Evolutionary conservation across 163 green algal species (phyloP).

Genomic region (Botryococcus braunii): DNA sequence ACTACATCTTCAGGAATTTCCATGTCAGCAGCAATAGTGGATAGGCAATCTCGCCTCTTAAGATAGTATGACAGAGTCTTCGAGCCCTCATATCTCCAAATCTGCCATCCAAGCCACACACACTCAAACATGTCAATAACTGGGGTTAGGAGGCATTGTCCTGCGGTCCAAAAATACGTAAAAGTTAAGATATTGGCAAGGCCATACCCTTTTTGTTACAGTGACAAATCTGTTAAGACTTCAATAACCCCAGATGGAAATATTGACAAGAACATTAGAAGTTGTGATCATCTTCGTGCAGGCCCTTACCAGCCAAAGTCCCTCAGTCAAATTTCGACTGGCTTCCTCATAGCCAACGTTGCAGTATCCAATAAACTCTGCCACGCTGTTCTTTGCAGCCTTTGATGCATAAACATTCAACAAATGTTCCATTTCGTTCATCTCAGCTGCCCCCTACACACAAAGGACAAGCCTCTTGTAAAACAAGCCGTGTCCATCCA

Average conservation of each 20-base stretch:
- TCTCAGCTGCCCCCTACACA: constrained; percentile 61
- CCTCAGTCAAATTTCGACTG: constrained; percentile 47
- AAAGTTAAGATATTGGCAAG: background rate
- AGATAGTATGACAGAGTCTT: constrained; percentile 80
- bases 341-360: constrained; percentile 46
- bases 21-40: constrained; percentile 58
- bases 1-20: constrained; percentile 43
- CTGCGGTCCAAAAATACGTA: background rate
- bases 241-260: background rate
- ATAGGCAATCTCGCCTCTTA: constrained; percentile 57
- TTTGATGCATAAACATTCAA: constrained; percentile 72
- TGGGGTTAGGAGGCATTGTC: background rate
- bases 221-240: background rate
- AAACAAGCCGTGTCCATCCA: no score
- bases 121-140: background rate
- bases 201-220: background rate
- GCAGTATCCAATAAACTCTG: constrained; percentile 72
- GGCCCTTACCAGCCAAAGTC: constrained; percentile 67
- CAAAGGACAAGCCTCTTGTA: background rate
- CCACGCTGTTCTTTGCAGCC: constrained; percentile 46
- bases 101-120: constrained; percentile 36
- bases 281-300: background rate
- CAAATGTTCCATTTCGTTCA: constrained; percentile 76
- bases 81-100: constrained; percentile 78
- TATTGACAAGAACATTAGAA: no score